Evolutionary conservation across 2,329 filamentous ascomycete genomes (phyloP).

Genomic region (Huntiella bhutanensis): DNA sequence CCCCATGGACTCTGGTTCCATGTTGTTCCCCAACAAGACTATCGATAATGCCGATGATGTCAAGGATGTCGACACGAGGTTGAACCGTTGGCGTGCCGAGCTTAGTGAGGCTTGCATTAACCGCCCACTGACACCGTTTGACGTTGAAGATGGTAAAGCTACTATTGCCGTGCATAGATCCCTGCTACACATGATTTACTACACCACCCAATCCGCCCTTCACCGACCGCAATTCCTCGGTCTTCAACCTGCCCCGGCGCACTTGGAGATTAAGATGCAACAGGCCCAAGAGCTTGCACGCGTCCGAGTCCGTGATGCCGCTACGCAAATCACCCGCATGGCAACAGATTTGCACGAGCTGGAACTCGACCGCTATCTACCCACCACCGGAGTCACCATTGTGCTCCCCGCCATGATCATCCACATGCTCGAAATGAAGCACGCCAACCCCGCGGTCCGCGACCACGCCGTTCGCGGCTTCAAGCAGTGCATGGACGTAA

Average conservation of each 20-base stretch:
- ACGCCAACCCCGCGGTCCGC: constrained; percentile 51
- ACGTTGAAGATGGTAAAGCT: constrained; percentile 39
- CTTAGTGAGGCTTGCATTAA: constrained; percentile 58
- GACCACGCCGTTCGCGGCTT: constrained; percentile 62
- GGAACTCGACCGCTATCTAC: constrained; percentile 59
- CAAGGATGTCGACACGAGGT: constrained; percentile 56
- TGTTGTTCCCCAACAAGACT: constrained; percentile 77
- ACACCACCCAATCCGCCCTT: constrained; percentile 75
- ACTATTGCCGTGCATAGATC: constrained; percentile 54
- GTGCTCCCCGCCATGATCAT: constrained; percentile 86
- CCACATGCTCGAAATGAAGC: constrained; percentile 82
- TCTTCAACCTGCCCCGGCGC: constrained; percentile 30
- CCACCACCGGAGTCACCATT: constrained; percentile 79
- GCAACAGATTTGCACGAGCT: constrained; percentile 55
- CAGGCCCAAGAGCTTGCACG: constrained; percentile 48
- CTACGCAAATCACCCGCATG: constrained; percentile 69
- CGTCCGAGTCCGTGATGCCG: constrained; percentile 64
- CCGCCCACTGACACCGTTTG: constrained; percentile 31
- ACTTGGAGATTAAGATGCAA: constrained; percentile 9
- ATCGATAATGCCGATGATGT: constrained; percentile 68
- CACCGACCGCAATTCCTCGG: constrained; percentile 83
- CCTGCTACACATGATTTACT: constrained; percentile 85
- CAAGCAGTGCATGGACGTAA: constrained; percentile 79
- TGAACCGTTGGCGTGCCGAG: constrained; percentile 57
- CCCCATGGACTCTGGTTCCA: constrained; percentile 64